These are phyloP conservation scores for Yamadazyma oceani DNA, from an alignment of 1,139 yeast genomes.

Conservation along the genomic window DNA sequence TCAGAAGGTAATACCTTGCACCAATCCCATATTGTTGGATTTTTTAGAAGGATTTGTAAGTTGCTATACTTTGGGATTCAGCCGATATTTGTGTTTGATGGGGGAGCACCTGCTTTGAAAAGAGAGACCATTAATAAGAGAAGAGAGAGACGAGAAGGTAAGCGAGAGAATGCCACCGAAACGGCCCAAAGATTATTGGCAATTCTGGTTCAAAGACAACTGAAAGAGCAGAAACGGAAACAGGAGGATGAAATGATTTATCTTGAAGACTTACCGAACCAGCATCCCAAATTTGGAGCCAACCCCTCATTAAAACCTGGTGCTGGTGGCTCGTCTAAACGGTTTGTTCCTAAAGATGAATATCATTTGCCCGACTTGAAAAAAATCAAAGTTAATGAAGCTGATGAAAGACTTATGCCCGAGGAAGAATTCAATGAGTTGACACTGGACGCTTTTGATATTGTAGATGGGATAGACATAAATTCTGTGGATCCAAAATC, in stretches of 20 bases:
- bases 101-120: slow-evolving; percentile 90
- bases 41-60: slow-evolving; percentile 90
- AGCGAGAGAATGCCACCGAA: slow-evolving; percentile 64
- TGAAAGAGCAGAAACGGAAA: slow-evolving; percentile 27
- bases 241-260: slow-evolving; percentile 27
- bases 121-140: slow-evolving; percentile 71
- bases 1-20: slow-evolving; percentile 74
- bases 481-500: slow-evolving; percentile 72
- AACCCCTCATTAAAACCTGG: slow-evolving; percentile 6
- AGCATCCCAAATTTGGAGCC: slow-evolving; percentile 15
- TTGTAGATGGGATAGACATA: slow-evolving; percentile 69
- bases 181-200: slow-evolving; percentile 85
- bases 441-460: slow-evolving; percentile 61
- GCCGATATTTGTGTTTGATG: slow-evolving; percentile 97
- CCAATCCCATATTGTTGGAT: slow-evolving; percentile 89
- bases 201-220: slow-evolving; percentile 66
- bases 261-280: slow-evolving; percentile 43
- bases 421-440: slow-evolving; percentile 68
- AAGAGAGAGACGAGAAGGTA: slow-evolving; percentile 71
- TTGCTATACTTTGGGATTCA: slow-evolving; percentile 81
- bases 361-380: slow-evolving; percentile 76
- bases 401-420: slow-evolving; percentile 74
- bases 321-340: no score
- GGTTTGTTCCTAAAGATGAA: slow-evolving; percentile 60
- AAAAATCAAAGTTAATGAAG: slow-evolving; percentile 33